phyloP scores from a whole-genome alignment of 352 stramenopile genomes.

The Phytopythium litorale region DNA sequence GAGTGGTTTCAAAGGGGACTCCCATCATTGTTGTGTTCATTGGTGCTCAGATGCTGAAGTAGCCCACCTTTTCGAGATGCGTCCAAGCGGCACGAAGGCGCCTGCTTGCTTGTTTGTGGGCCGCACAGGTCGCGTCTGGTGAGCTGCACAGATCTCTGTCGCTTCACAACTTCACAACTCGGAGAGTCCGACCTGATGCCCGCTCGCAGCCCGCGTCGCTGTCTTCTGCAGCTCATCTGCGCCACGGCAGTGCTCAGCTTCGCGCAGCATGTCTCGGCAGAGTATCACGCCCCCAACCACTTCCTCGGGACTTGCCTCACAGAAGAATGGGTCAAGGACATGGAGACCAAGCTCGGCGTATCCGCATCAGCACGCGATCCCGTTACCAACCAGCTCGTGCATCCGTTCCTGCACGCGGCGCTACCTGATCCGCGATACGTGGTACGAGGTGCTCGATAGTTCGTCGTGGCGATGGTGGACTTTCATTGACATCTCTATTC shows the following conservation, averaged over 20 bases:
- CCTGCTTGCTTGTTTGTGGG: background rate
- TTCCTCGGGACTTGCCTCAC: slow-evolving; percentile 37
- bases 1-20: no score
- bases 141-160: no score
- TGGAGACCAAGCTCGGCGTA: slow-evolving; percentile 8
- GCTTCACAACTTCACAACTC: background rate
- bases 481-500: background rate
- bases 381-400: slow-evolving; percentile 7
- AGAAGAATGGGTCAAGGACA: slow-evolving; percentile 20
- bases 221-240: background rate
- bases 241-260: background rate
- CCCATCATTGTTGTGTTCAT: no score
- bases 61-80: background rate
- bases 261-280: background rate
- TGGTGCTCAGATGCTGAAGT: no score
- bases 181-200: background rate
- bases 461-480: background rate
- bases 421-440: slow-evolving; percentile 13
- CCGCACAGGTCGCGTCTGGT: background rate
- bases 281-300: slow-evolving; percentile 15
- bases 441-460: background rate
- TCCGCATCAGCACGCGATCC: slow-evolving; percentile 8
- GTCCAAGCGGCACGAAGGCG: background rate
- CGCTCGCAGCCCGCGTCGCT: background rate
- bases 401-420: slow-evolving; percentile 27